Evolutionary conservation across 1,284 basidiomycete species (phyloP).

Genomic region (Erythrobasidium hasegawianum): DNA sequence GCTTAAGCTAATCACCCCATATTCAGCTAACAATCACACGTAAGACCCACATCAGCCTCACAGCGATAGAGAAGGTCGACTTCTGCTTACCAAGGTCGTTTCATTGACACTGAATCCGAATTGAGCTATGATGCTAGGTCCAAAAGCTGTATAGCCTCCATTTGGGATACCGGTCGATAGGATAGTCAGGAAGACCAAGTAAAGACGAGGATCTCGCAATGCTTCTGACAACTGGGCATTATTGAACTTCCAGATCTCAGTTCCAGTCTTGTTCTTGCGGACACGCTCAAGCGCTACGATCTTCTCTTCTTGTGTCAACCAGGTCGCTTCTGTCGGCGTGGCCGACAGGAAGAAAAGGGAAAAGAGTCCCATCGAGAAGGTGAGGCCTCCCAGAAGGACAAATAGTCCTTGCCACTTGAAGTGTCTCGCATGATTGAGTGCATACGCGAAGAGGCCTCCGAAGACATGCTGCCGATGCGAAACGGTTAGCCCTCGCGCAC

Average conservation of each 20-base stretch:
- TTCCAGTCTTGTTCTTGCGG: conserved; percentile 64
- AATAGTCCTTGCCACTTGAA: conserved; percentile 28
- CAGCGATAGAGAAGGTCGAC: too few relatives aligned
- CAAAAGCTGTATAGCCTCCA: conserved; percentile 42
- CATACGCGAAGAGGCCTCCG: conserved; percentile 28
- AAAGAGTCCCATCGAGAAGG: conserved; percentile 15
- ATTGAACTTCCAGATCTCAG: conserved; percentile 55
- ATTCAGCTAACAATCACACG: conserved; percentile 42
- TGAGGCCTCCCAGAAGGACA: conserved; percentile 29
- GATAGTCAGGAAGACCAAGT: conserved; percentile 37
- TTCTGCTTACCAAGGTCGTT: conserved; percentile 44
- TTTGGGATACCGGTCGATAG: conserved; percentile 37
- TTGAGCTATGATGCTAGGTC: conserved; percentile 45
- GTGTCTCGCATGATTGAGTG: background rate
- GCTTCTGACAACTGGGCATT: conserved; percentile 35
- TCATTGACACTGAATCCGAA: conserved; percentile 45
- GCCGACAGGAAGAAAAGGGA: conserved; percentile 33
- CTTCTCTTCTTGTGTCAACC: conserved; percentile 60
- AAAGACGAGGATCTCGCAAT: conserved; percentile 36
- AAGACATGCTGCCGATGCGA: conserved; percentile 9
- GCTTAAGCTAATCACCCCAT: too few relatives aligned
- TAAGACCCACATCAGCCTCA: conserved; percentile 43
- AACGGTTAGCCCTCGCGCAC: too few relatives aligned
- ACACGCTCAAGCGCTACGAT: conserved; percentile 64
- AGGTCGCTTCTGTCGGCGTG: conserved; percentile 49